Evolutionary conservation across 495 filamentous ascomycete genomes (phyloP).

Genomic region (Immersiella caudata): DNA sequence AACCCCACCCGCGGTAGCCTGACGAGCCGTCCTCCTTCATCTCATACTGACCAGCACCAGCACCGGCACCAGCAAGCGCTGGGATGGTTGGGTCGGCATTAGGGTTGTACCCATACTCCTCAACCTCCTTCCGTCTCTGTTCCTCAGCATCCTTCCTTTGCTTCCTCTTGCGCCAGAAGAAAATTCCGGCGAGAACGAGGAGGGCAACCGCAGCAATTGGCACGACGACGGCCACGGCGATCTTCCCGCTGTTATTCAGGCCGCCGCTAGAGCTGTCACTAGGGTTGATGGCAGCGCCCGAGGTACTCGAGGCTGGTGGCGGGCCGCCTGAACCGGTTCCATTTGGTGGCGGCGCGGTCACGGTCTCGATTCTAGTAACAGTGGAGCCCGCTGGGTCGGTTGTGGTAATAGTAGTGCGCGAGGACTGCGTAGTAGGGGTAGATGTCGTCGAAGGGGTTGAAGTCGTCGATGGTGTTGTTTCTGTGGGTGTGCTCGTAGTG

Average conservation of each 20-base stretch:
- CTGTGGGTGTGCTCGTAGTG: constrained; percentile 14
- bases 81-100: constrained; percentile 88
- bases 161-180: constrained; percentile 85
- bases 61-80: constrained; percentile 55
- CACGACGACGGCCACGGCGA: constrained; percentile 91
- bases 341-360: constrained; percentile 24
- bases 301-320: constrained; percentile 29
- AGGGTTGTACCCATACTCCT: constrained; percentile 95
- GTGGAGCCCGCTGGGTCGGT: constrained; percentile 24
- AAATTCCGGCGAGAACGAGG: constrained; percentile 73
- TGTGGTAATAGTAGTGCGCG: constrained; percentile 30
- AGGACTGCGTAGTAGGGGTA: constrained; percentile 27
- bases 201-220: constrained; percentile 88
- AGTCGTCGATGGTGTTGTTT: constrained; percentile 18
- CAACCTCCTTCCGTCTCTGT: constrained; percentile 87
- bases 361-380: constrained; percentile 34
- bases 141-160: constrained; percentile 83
- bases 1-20: constrained; percentile 95
- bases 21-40: constrained; percentile 66
- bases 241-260: constrained; percentile 58
- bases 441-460: constrained; percentile 18
- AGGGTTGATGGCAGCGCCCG: constrained; percentile 37
- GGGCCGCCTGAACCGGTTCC: constrained; percentile 18
- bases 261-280: constrained; percentile 38
- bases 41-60: constrained; percentile 62